phyloP scores from a whole-genome alignment of 1,139 yeast species.

The Pichia sp. region DNA sequence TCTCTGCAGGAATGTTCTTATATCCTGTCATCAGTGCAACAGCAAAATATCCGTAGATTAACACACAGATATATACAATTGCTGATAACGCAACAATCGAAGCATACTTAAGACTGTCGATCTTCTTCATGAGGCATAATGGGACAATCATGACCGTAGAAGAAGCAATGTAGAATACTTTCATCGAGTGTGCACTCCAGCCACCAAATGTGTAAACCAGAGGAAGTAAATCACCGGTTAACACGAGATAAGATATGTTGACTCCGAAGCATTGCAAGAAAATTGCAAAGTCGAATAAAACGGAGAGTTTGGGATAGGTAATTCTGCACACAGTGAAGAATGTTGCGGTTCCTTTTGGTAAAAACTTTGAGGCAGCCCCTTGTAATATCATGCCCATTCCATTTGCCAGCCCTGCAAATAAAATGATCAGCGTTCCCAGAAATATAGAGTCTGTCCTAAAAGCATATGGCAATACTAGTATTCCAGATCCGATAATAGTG shows the following conservation, averaged over 20 bases:
- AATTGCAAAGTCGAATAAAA: constrained; percentile 57
- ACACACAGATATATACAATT: constrained; percentile 70
- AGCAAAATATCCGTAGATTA: constrained; percentile 65
- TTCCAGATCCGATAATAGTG: constrained; percentile 86
- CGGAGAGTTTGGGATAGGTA: constrained; percentile 80
- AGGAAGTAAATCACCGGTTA: constrained; percentile 90
- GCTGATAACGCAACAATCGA: constrained; percentile 80
- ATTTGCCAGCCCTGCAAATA: constrained; percentile 74
- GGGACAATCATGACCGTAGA: constrained; percentile 69
- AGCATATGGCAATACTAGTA: constrained; percentile 89
- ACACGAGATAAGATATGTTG: constrained; percentile 79
- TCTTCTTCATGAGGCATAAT: constrained; percentile 62
- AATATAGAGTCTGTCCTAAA: constrained; percentile 79
- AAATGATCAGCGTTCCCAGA: constrained; percentile 60
- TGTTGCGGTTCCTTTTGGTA: constrained; percentile 72
- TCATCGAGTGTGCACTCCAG: constrained; percentile 30
- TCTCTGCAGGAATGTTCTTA: constrained; percentile 26
- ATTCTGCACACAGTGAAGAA: constrained; percentile 80
- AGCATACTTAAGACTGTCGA: constrained; percentile 84
- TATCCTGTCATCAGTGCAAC: constrained; percentile 27
- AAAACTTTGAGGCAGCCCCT: constrained; percentile 66
- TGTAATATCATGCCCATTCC: constrained; percentile 78
- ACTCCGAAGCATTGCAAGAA: constrained; percentile 78
- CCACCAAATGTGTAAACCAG: constrained; percentile 34
- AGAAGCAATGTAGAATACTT: constrained; percentile 63